A percentile compares a stretch with the other conserved stretches of the same genome.
These are phyloP conservation scores for Penicillium goetzii DNA, from an alignment of 495 filamentous ascomycete genomes.

Conservation along the genomic window DNA sequence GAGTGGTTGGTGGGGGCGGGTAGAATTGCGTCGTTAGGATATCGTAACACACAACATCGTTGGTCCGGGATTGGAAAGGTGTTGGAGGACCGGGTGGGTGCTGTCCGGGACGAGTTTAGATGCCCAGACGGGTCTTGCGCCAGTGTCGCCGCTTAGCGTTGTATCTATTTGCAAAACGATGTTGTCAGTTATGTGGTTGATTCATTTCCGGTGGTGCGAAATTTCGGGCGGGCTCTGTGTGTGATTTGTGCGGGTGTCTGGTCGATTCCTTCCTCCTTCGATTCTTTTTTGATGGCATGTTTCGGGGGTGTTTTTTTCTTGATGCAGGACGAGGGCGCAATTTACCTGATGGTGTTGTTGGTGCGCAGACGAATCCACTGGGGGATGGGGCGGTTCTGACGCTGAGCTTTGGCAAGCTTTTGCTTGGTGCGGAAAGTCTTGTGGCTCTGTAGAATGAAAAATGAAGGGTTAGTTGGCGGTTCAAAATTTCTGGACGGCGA, in stretches of 20 bases:
- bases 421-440: constrained; percentile 99
- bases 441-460: constrained; percentile 70
- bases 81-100: constrained; percentile 16
- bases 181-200: constrained; percentile 7
- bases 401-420: constrained; percentile 99
- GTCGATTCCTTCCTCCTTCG: neutral
- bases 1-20: constrained; percentile 18
- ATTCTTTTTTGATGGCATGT: neutral
- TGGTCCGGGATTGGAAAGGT: constrained; percentile 18
- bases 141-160: constrained; percentile 99
- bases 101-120: constrained; percentile 61
- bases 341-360: constrained; percentile 97
- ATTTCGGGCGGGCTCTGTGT: neutral
- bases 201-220: constrained; percentile 10
- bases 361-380: constrained; percentile 99
- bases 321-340: constrained; percentile 22
- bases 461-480: constrained; percentile 17
- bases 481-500: constrained; percentile 19
- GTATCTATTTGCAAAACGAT: constrained; percentile 68
- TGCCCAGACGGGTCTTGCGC: constrained; percentile 99
- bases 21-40: constrained; percentile 29
- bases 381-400: constrained; percentile 98
- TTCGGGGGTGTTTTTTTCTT: neutral
- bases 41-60: constrained; percentile 31
- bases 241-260: constrained; percentile 2